Evolutionary conservation across 768 basidiomycete genomes (phyloP), one percentile per base, ranked within the genome.

Genomic region (Pleurotus eryngii): DNA sequence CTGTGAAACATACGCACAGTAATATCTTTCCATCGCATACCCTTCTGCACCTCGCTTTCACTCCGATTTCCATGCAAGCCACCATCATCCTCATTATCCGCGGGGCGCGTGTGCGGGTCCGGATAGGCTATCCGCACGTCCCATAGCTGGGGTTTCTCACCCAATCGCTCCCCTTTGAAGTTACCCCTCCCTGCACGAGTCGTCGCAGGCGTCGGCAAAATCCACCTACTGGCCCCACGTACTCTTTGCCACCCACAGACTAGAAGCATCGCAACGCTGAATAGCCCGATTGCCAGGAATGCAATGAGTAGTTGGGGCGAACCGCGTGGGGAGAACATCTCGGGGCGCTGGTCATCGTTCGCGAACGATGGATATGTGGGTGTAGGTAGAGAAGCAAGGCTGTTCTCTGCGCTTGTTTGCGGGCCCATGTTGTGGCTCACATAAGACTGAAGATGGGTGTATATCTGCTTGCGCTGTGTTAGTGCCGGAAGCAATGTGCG

Each of bases 241-340:
- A 76, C 49, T 49, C 74, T 69, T 58, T 67, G 46, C 76, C 79
- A 81, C 11, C 75, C 77, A 46, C 83, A 78, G 35, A 81, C 73
- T 7, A 74, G 68, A 9, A 81, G 57, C 72, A 85, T 78, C 0
- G 74, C 74, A n/a, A 75, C 67, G 17, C 71, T 67, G 60, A 86
- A 82, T 15, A 87, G 63, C 3, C 81, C 82, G 26, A 84, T 76
- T n/a, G 81, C 79, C 22, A 87, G 69, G 63, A 85, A 82, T 1
- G 80, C 82, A 38, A 86, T 73, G 46, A 87, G 80, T 60, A 86
- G 72, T 5, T 82, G 81, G 0, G 82, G 80, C 0, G 82, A 82
- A 9, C 70, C 73, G 1, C 61, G 61, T 1, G 72, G 62, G n/a
- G 71, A 62, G 59, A 76, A 69, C 14, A 39, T 50, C 38, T n/a